Conservation (phyloP, 176 grass and related monocot genomes). For the Carex cristatella region DNA sequence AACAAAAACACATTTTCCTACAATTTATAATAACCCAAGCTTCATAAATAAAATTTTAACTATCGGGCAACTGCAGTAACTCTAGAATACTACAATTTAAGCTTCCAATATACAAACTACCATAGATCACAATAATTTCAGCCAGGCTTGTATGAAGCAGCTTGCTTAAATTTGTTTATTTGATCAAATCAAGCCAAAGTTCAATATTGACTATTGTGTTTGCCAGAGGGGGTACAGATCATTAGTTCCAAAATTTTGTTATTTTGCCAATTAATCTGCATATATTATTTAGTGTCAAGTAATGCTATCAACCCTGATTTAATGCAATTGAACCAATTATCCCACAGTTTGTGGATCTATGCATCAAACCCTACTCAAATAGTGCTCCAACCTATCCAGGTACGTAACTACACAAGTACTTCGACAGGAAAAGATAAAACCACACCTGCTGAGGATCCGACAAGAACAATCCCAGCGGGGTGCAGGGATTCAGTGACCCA, state of each 20-base stretch:
- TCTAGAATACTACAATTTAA: background rate
- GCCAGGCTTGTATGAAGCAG: too few relatives aligned
- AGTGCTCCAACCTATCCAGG: background rate
- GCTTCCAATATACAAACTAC: background rate
- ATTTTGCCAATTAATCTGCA: background rate
- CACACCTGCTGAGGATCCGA: conserved; percentile 75
- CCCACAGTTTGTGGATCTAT: background rate
- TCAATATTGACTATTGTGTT: background rate
- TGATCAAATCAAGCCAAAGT: background rate
- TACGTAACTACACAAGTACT: background rate
- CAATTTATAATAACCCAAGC: background rate
- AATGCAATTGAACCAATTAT: background rate
- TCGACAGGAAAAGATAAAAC: background rate
- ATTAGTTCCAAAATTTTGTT: background rate
- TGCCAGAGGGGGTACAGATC: background rate
- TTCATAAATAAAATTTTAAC: background rate
- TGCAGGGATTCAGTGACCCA: conserved; percentile 63
- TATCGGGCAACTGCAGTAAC: background rate
- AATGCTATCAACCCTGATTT: background rate
- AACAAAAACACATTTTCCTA: background rate
- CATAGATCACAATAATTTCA: background rate
- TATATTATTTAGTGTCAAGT: background rate
- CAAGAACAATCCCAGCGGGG: conserved; percentile 53
- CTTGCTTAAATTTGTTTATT: background rate
- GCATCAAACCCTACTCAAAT: background rate